phyloP scores from a whole-genome alignment of 129 eudicot genomes.

The carrot (Daucus carota) region DH1_v3.0 NC_030384.2:7226001-7226500 shows the following conservation, averaged over 20 bases:
- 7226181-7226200: neutral
- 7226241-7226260: slow-evolving; percentile 61
- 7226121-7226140: slow-evolving; percentile 36
- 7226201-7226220: slow-evolving; percentile 47
- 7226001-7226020: neutral
- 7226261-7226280: slow-evolving; percentile 54
- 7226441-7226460: slow-evolving; percentile 54
- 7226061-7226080: slow-evolving; percentile 67
- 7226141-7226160: neutral
- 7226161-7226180: neutral
- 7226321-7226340: slow-evolving; percentile 6
- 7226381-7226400: slow-evolving; percentile 90
- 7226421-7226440: slow-evolving; percentile 70
- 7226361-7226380: slow-evolving; percentile 90
- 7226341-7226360: neutral
- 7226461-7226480: slow-evolving; percentile 9
- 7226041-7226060: slow-evolving; percentile 59
- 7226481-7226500: too few species aligned
- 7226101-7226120: slow-evolving; percentile 69
- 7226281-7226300: slow-evolving; percentile 21
- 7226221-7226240: slow-evolving; percentile 42
- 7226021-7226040: neutral
- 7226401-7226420: slow-evolving; percentile 79
- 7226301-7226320: neutral
- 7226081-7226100: slow-evolving; percentile 46